Evolutionary conservation across 306 rosid species (phyloP).

Genomic region (Abrus pulchellus): DNA sequence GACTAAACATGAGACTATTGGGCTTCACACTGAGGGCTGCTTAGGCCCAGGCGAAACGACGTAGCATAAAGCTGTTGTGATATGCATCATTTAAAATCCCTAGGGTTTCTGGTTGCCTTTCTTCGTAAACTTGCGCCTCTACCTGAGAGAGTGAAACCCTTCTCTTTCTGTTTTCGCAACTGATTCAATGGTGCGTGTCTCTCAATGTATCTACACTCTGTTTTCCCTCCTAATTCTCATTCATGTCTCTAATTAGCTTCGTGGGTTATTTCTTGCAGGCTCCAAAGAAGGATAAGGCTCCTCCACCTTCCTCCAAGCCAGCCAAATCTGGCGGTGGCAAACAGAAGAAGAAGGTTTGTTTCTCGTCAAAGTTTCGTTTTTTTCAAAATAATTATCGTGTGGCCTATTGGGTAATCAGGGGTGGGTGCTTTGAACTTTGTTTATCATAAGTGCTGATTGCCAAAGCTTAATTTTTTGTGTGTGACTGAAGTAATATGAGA

Average conservation of each 20-base stretch:
- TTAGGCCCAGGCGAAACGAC: not conserved
- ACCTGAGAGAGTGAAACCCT: not conserved
- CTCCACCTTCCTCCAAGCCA: conserved; percentile 80
- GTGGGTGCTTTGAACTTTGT: not conserved
- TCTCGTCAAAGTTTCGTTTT: not conserved
- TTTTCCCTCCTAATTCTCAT: not conserved
- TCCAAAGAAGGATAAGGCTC: conserved; percentile 87
- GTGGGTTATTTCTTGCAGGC: conserved; percentile 51
- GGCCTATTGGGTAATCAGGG: not conserved
- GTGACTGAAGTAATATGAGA: not conserved
- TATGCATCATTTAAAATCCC: not conserved
- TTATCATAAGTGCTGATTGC: not conserved
- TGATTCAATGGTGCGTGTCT: conserved; percentile 20
- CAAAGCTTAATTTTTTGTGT: not conserved
- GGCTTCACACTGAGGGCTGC: not conserved
- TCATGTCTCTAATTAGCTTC: not conserved
- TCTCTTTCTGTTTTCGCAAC: not conserved
- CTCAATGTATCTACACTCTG: not conserved
- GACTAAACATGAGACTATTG: not conserved
- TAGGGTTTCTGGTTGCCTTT: conserved; percentile 28
- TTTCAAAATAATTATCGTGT: not conserved
- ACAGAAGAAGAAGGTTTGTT: conserved; percentile 70
- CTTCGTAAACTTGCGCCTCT: conserved; percentile 39
- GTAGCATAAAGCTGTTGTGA: not conserved
- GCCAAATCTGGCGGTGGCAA: conserved; percentile 84